Conservation (phyloP, 2,329 filamentous ascomycete species). For the Paracoccidioides brasiliensis region DNA sequence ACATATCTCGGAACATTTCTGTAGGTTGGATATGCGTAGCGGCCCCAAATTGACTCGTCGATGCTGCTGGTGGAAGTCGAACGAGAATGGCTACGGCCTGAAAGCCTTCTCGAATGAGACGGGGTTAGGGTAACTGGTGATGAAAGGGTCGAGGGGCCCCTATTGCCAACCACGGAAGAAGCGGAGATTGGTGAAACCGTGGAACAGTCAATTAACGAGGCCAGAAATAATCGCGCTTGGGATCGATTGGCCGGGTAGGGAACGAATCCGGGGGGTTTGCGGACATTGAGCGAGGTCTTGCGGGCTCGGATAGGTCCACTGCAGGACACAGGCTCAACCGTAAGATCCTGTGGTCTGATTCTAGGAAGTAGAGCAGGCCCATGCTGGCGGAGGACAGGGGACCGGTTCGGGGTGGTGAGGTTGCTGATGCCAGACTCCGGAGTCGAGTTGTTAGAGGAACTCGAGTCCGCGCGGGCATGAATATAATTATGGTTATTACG, state of each 20-base stretch:
- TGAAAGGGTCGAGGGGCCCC: constrained; percentile 39
- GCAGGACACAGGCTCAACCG: constrained; percentile 46
- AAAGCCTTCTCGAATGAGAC: constrained; percentile 25
- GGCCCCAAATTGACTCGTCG: constrained; percentile 51
- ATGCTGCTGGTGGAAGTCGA: constrained; percentile 56
- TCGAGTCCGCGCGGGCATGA: constrained; percentile 52
- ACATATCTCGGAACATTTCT: constrained; percentile 54
- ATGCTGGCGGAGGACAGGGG: constrained; percentile 65
- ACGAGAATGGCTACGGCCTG: constrained; percentile 36
- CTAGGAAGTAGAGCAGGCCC: constrained; percentile 65
- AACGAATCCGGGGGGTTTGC: constrained; percentile 37
- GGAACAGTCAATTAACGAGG: constrained; percentile 33
- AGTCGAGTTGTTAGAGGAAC: constrained; percentile 53
- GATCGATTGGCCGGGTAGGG: constrained; percentile 36
- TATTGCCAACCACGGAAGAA: constrained; percentile 18
- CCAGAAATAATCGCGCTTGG: constrained; percentile 32
- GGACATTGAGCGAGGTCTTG: constrained; percentile 41
- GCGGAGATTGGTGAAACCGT: constrained; percentile 36
- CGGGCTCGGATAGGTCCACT: constrained; percentile 44
- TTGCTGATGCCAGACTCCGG: constrained; percentile 56
- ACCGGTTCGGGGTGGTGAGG: constrained; percentile 55
- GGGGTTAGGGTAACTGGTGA: constrained; percentile 49
- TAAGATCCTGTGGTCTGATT: constrained; percentile 73
- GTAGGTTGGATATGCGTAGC: constrained; percentile 75
- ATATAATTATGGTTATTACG: constrained; percentile 2